Percentiles rank a stretch among this genome's conserved stretches.
phyloP scores from a whole-genome alignment of 1,139 yeast species.

The Spathaspora sp. region DNA sequence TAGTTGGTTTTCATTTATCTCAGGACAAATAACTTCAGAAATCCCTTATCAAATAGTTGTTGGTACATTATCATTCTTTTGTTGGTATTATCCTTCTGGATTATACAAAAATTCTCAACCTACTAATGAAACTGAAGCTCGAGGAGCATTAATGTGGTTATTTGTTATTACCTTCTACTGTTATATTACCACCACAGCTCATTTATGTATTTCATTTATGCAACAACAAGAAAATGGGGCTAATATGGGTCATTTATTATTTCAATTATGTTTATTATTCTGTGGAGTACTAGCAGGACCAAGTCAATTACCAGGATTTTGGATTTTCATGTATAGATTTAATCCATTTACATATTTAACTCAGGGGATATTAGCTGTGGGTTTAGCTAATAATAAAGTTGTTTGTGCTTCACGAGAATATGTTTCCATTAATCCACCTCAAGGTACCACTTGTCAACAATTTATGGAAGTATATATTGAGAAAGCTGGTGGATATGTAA shows the following conservation, averaged over 20 bases:
- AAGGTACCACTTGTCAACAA: conserved; percentile 56
- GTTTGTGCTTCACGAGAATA: conserved; percentile 28
- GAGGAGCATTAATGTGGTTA: conserved; percentile 50
- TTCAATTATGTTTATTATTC: conserved; percentile 33
- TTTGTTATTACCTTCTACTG: conserved; percentile 37
- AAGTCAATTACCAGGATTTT: conserved; percentile 30
- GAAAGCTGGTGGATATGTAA: conserved; percentile 51
- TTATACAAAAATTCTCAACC: conserved; percentile 54
- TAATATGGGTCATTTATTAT: conserved; percentile 27
- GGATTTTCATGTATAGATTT: conserved; percentile 61
- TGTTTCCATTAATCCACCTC: conserved; percentile 29
- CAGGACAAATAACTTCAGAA: conserved; percentile 69
- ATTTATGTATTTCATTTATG: conserved; percentile 36
- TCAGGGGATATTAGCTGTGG: conserved; percentile 27
- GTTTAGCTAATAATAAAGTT: conserved; percentile 26
- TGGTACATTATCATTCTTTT: conserved; percentile 67
- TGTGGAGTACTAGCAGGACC: conserved; percentile 36
- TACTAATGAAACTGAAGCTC: conserved; percentile 22
- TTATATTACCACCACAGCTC: conserved; percentile 38
- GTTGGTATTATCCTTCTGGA: conserved; percentile 85
- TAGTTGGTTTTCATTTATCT: conserved; percentile 38
- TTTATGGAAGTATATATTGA: conserved; percentile 48
- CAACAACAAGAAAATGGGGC: conserved; percentile 43
- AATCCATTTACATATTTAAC: conserved; percentile 68
- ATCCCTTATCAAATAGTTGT: conserved; percentile 72